These are phyloP conservation scores for Dactylellina drechsleri DNA, from an alignment of 2,329 filamentous ascomycete genomes.

Conservation along the genomic window DNA sequence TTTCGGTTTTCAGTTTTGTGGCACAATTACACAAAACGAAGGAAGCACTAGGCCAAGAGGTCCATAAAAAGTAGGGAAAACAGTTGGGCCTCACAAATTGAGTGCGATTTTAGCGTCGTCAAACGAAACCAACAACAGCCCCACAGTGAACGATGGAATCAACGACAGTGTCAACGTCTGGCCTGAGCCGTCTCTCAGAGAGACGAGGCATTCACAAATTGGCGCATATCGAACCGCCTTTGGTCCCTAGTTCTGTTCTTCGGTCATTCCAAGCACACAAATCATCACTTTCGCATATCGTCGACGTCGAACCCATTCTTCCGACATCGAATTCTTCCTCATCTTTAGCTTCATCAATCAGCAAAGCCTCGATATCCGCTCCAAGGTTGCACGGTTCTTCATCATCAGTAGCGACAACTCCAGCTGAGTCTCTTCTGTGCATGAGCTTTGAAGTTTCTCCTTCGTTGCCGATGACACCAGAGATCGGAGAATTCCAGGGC, in stretches of 20 bases:
- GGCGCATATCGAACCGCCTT: slow-evolving; percentile 52
- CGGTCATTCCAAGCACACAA: slow-evolving; percentile 52
- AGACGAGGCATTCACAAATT: slow-evolving; percentile 52
- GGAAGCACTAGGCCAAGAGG: slow-evolving; percentile 3
- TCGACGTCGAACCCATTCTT: slow-evolving; percentile 48
- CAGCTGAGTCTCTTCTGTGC: slow-evolving; percentile 38
- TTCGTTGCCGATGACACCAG: slow-evolving; percentile 51
- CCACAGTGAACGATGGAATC: slow-evolving; percentile 38
- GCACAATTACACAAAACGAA: slow-evolving; percentile 35
- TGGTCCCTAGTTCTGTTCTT: slow-evolving; percentile 25
- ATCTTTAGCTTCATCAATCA: slow-evolving; percentile 47
- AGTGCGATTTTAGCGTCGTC: slow-evolving; percentile 33
- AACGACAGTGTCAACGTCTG: slow-evolving; percentile 41
- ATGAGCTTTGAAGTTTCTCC: slow-evolving; percentile 50
- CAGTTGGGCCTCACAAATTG: slow-evolving; percentile 25
- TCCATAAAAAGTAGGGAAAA: slow-evolving; percentile 30
- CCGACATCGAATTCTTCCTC: slow-evolving; percentile 50
- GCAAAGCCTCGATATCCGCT: slow-evolving; percentile 49
- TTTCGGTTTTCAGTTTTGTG: slow-evolving; percentile 38
- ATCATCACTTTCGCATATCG: slow-evolving; percentile 43
- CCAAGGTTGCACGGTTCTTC: slow-evolving; percentile 47
- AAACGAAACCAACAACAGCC: slow-evolving; percentile 26
- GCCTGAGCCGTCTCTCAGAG: slow-evolving; percentile 49
- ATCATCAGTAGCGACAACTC: slow-evolving; percentile 46
- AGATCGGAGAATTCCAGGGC: slow-evolving; percentile 53